Conservation (phyloP, 805 yeast species). For the Spathaspora hagerdaliae region DNA sequence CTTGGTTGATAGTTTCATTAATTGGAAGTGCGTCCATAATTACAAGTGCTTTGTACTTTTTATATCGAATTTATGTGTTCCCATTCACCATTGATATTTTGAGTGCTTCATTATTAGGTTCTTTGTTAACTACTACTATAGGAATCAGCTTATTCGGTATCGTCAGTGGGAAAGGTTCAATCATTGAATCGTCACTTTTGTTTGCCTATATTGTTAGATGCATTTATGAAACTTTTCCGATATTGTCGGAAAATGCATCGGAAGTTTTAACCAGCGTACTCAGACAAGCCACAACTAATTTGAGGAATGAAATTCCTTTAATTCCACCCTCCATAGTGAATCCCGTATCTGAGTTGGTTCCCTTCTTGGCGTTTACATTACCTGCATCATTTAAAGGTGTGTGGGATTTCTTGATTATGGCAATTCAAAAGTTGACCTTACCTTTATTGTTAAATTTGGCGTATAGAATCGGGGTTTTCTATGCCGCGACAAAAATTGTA, state of each 20-base stretch:
- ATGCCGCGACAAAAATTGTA: constrained; percentile 89
- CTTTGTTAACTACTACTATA: constrained; percentile 70
- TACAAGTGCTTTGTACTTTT: constrained; percentile 71
- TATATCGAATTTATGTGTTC: constrained; percentile 78
- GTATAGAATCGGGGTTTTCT: constrained; percentile 80
- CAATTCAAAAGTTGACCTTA: constrained; percentile 66
- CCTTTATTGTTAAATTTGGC: constrained; percentile 79
- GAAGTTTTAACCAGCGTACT: constrained; percentile 27
- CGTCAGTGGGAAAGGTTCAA: constrained; percentile 76
- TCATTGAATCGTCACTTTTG: constrained; percentile 82
- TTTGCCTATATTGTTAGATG: constrained; percentile 91
- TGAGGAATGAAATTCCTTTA: constrained; percentile 31
- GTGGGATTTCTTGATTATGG: constrained; percentile 50
- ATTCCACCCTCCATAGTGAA: constrained; percentile 34
- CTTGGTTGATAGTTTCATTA: constrained; percentile 74
- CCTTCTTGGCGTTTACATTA: constrained; percentile 48
- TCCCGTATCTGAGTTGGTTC: constrained; percentile 31
- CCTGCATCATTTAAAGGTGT: constrained; percentile 51
- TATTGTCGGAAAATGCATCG: constrained; percentile 55
- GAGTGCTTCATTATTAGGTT: constrained; percentile 82
- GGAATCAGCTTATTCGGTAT: constrained; percentile 82
- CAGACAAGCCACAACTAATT: constrained; percentile 29
- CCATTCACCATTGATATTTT: constrained; percentile 66
- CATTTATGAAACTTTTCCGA: constrained; percentile 89
- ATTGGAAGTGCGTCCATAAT: constrained; percentile 70